Evolutionary conservation across 2,329 filamentous ascomycete species (phyloP).

Genomic region (Fusarium albidum): DNA sequence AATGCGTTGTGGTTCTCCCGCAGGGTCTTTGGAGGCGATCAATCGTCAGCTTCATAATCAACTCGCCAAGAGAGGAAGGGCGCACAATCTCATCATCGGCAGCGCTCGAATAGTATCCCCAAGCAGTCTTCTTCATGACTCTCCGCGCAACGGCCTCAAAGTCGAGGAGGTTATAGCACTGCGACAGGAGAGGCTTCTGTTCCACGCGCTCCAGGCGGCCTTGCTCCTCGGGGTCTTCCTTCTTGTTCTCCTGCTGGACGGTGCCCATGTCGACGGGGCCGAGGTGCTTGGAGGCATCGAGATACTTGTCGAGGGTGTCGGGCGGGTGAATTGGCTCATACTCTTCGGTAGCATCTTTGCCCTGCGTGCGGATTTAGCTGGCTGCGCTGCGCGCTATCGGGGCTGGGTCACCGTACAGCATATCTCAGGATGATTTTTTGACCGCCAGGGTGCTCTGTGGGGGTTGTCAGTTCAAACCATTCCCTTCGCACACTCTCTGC

Average conservation of each 20-base stretch:
- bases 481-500: neutral
- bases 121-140: slow-evolving; percentile 95
- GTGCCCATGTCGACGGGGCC: slow-evolving; percentile 90
- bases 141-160: slow-evolving; percentile 92
- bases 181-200: slow-evolving; percentile 80
- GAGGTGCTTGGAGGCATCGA: slow-evolving; percentile 85
- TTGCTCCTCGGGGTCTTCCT: slow-evolving; percentile 66
- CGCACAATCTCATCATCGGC: slow-evolving; percentile 62
- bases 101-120: slow-evolving; percentile 97
- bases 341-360: slow-evolving; percentile 91
- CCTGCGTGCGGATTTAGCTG: slow-evolving; percentile 50
- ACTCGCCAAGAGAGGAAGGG: no score
- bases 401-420: slow-evolving; percentile 60
- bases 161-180: slow-evolving; percentile 94
- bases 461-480: slow-evolving; percentile 10
- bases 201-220: slow-evolving; percentile 78
- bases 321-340: slow-evolving; percentile 90
- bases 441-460: slow-evolving; percentile 82
- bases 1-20: slow-evolving; percentile 95
- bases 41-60: slow-evolving; percentile 11
- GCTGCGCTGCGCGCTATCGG: neutral
- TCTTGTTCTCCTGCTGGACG: slow-evolving; percentile 74
- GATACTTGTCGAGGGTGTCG: slow-evolving; percentile 86
- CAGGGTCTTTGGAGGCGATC: slow-evolving; percentile 70
- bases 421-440: slow-evolving; percentile 96